These are phyloP conservation scores for Uronychia binucleata DNA, from an alignment of 73 alveolate species.

Conservation along the genomic window DNA sequence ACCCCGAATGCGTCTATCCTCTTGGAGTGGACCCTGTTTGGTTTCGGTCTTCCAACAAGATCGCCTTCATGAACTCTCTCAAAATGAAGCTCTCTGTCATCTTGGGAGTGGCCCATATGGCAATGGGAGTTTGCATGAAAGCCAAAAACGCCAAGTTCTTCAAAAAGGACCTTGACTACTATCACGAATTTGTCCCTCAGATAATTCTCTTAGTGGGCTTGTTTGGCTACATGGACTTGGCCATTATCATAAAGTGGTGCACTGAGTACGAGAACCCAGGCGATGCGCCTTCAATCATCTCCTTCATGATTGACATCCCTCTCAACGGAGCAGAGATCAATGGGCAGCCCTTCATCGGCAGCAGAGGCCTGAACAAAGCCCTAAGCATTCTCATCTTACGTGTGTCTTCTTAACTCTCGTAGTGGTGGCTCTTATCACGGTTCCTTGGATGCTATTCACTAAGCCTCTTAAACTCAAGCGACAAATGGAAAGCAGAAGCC, in stretches of 20 bases:
- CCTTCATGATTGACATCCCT: slow-evolving; percentile 86
- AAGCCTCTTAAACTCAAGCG: slow-evolving; percentile 67
- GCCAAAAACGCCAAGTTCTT: slow-evolving; percentile 69
- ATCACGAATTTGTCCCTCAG: slow-evolving; percentile 77
- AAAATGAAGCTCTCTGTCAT: slow-evolving; percentile 85
- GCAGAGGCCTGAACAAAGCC: slow-evolving; percentile 23
- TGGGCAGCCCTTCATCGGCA: slow-evolving; percentile 56
- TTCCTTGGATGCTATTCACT: slow-evolving; percentile 77
- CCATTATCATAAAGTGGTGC: slow-evolving; percentile 76
- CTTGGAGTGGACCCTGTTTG: slow-evolving; percentile 67
- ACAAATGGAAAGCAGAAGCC: background rate
- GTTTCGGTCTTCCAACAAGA: slow-evolving; percentile 66
- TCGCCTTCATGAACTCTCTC: slow-evolving; percentile 77
- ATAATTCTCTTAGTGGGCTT: slow-evolving; percentile 60
- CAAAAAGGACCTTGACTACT: slow-evolving; percentile 52
- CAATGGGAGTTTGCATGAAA: slow-evolving; percentile 71
- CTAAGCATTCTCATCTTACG: slow-evolving; percentile 64
- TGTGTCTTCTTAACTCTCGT: no score
- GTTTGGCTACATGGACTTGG: slow-evolving; percentile 87
- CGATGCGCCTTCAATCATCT: slow-evolving; percentile 77
- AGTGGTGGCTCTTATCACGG: slow-evolving; percentile 47
- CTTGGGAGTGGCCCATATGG: slow-evolving; percentile 78
- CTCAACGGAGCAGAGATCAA: slow-evolving; percentile 41
- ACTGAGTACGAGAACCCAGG: slow-evolving; percentile 56
- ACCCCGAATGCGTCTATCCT: background rate